Conservation (phyloP, 257 asterid genomes). For the Catharanthus roseus region DNA sequence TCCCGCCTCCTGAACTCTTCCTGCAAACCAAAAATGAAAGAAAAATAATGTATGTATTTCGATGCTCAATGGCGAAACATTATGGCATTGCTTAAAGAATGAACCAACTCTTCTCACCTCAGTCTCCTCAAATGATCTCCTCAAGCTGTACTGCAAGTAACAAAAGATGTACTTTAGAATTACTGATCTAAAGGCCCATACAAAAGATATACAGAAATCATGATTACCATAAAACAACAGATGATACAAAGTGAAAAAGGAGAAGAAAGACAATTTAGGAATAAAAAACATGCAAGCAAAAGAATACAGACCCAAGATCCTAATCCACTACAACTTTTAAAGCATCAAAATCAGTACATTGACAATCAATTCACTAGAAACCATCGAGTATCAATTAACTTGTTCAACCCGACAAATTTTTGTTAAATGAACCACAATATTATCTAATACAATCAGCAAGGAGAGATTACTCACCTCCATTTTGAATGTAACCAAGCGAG, state of each 20-base stretch:
- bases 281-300: not conserved
- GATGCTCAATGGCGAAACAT: not conserved
- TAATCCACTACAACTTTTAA: not conserved
- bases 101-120: not conserved
- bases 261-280: no score
- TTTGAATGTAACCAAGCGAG: not conserved
- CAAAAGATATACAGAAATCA: not conserved
- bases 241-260: not conserved
- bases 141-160: not conserved
- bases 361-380: not conserved
- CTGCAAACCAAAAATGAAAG: not conserved
- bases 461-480: constrained; percentile 1
- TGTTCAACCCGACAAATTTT: not conserved
- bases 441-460: not conserved
- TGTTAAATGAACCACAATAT: not conserved
- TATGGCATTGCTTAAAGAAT: not conserved
- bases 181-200: not conserved
- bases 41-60: not conserved
- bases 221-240: not conserved
- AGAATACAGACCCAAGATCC: not conserved
- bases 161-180: not conserved
- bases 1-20: not conserved
- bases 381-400: not conserved
- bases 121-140: not conserved
- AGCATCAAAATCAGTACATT: not conserved